Evolutionary conservation across 176 grass and related monocot genomes (phyloP), one percentile per base, ranked within the genome.

Genomic region (Musa itinerans): DNA sequence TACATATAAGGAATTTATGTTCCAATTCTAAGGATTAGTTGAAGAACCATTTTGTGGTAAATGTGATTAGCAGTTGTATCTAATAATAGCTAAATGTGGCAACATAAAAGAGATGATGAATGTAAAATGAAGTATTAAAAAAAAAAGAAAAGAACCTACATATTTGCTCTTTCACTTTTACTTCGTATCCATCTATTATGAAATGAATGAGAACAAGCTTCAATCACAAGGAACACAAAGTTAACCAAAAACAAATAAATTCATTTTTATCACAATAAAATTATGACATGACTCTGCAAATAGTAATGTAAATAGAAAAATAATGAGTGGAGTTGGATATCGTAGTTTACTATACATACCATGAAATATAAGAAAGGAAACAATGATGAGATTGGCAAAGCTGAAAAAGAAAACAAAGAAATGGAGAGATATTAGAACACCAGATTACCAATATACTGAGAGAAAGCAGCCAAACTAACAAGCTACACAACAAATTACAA

Each of bases 291-390:
- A 2, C 43, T 19, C 54, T 50, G 13, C n/a, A 14, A 50, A 71
- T 15, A 71, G 51, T 50, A 71, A 0, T 20, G 5, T 2, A 29
- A 27, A 24, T 15, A 74, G 12, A 15, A 73, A 61, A 23, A 29
- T 20, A 13, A 53, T 25, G 12, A 52, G 7, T 9, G 1, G 21
- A 34, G 9, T 26, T 27, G n/a, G 22, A 56, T 16, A 54, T 56
- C 52, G 8, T 13, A 74, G 7, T 1, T 74, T 34, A 16, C 34
- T 13, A 4, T 56, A 24, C 72, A 9, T 74, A 74, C 72, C 72
- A 74, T 54, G 72, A 74, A 74, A 19, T 74, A 74, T 16, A 74
- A 14, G 72, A 27, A 74, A 0, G 72, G 72, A 56, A 74, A 74
- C 51, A 74, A 74, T 54, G 72, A 74, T 10, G 53, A 74, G 19